Evolutionary conservation across 2,329 filamentous ascomycete species (phyloP).

Genomic region (Fusarium sororula): DNA sequence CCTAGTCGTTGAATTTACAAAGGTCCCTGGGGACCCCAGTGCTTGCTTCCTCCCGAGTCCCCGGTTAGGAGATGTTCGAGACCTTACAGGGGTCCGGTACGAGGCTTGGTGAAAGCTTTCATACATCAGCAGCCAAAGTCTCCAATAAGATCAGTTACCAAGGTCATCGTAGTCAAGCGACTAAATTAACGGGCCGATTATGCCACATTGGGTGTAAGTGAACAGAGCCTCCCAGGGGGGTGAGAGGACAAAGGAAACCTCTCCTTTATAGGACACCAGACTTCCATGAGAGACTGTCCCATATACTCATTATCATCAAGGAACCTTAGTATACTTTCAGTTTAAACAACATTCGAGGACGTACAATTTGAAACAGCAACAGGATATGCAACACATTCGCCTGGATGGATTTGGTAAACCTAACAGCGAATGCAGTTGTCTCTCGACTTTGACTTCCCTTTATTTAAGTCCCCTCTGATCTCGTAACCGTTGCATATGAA

Average conservation of each 20-base stretch:
- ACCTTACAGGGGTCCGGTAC: not conserved
- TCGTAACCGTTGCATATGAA: not conserved
- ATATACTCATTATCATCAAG: not conserved
- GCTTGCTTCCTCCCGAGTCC: not conserved
- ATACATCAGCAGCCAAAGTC: not conserved
- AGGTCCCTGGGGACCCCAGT: not conserved
- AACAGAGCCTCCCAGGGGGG: not conserved
- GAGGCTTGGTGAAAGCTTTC: not conserved
- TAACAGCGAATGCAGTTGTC: not conserved
- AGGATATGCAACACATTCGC: not conserved
- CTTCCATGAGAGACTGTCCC: not conserved
- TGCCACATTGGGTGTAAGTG: not conserved
- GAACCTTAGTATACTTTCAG: not conserved
- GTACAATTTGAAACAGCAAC: rapidly evolving
- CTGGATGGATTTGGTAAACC: too few species aligned
- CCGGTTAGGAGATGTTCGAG: not conserved
- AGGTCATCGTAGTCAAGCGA: not conserved
- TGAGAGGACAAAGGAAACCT: not conserved
- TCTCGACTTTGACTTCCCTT: not conserved
- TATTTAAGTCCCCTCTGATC: rapidly evolving
- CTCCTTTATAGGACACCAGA: not conserved
- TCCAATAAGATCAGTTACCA: not conserved
- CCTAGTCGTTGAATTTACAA: not conserved
- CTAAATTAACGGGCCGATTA: not conserved
- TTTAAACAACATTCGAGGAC: not conserved